Base-by-base conservation (phyloP, 192 early-diverging fungal species). In the Coemansia sp. region DNA sequence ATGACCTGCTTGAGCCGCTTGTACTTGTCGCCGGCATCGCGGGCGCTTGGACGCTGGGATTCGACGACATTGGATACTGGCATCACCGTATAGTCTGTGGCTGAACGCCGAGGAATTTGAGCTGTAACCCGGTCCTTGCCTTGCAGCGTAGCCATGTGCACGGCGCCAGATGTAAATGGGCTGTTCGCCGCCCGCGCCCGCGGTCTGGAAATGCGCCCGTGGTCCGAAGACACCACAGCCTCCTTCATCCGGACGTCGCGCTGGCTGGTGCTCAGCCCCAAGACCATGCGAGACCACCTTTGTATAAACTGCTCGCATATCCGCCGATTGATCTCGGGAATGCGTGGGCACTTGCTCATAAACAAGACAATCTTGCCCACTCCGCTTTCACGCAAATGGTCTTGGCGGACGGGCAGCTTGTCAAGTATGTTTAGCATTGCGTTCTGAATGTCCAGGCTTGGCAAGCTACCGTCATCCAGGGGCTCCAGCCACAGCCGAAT, bases 401-500 rank as follows among this genome's bases (percentile, higher is more conserved):
- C 80, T 21, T 83, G 85, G 15, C 77, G 82, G 54, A 92, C 84
- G 9, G 86, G 88, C 64, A 92, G 76, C 66, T 84, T 87, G 15
- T 74, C 69, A 34, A 96, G 62, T 14, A 85, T 69, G 12, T 81
- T 79, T 34, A 96, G 67, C 81, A 96, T 84, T 20, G 84, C 82
- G 46, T 73, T 82, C 62, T 94, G 93, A 51, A 96, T 87, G 55
- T 96, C 92, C 55, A 94, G 80, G 66, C 83, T 88, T 8, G 94
- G 94, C 62, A 96, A 71, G 11, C 90, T 88, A 23, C 89, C 88
- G 59, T 96, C 92, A 18, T 86, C 84, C 15, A 94, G 69, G 15
- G 94, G 94, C 61, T 96, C 94, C 28, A 96, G 76, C 93, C 94
- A 96, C 8, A 88, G 57, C 45, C 87, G 85, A 58, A 96, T 88